Conservation (phyloP, 2,329 filamentous ascomycete genomes). For the Cladosporium halotolerans region DNA sequence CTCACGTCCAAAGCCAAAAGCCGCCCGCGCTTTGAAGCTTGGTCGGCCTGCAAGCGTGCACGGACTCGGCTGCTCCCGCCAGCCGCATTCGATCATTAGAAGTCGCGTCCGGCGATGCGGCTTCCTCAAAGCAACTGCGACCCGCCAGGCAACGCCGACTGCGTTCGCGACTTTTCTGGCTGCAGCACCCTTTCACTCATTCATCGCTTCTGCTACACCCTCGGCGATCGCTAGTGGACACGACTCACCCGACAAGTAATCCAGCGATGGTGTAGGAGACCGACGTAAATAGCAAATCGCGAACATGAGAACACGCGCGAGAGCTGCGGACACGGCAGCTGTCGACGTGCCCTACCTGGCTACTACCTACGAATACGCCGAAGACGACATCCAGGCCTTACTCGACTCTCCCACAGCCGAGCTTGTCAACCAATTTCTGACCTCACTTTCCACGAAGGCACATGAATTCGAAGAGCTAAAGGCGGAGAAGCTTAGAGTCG, state of each 20-base stretch:
- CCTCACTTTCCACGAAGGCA: constrained; percentile 69
- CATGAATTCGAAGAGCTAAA: constrained; percentile 76
- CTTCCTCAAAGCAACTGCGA: constrained; percentile 3
- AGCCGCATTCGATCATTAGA: constrained; percentile 1
- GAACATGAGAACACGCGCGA: constrained; percentile 44
- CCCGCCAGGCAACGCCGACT: background rate
- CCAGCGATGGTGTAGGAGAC: constrained; percentile 5
- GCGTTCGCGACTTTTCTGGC: background rate
- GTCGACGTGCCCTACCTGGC: constrained; percentile 69
- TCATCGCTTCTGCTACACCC: background rate
- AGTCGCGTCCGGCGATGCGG: constrained; percentile 4
- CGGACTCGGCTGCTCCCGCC: constrained; percentile 1
- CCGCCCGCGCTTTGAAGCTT: background rate
- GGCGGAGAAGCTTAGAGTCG: constrained; percentile 79
- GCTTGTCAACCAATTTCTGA: constrained; percentile 68
- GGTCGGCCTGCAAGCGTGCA: background rate
- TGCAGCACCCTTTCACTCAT: background rate
- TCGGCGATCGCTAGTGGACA: background rate
- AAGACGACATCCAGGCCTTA: constrained; percentile 55
- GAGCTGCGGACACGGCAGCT: constrained; percentile 43
- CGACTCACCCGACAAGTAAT: background rate
- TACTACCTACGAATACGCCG: constrained; percentile 62
- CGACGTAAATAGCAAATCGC: background rate
- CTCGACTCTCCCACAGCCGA: constrained; percentile 68
- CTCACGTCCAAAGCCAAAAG: background rate